Percentiles rank a stretch among this genome's conserved stretches.
Conservation (phyloP, 1,139 yeast species). For the Nematodospora anomalae region DNA sequence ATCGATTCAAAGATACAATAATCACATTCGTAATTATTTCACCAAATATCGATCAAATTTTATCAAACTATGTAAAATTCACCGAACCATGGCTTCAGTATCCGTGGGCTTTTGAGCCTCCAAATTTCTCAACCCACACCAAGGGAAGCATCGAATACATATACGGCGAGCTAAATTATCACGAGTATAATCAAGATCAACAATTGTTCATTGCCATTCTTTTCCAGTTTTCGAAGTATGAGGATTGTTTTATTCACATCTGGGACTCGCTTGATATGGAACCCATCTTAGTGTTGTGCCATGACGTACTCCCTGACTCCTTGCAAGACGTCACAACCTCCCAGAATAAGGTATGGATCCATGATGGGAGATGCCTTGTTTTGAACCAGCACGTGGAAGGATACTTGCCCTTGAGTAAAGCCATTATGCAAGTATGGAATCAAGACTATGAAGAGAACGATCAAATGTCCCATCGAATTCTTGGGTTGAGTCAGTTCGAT, state of each 20-base stretch:
- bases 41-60: slow-evolving; percentile 7
- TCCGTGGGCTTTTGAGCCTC: slow-evolving; percentile 16
- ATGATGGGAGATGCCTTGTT: slow-evolving; percentile 29
- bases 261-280: slow-evolving; percentile 57
- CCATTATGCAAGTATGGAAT: slow-evolving; percentile 31
- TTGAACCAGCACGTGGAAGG: slow-evolving; percentile 28
- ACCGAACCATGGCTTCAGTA: slow-evolving; percentile 13
- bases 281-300: slow-evolving; percentile 50
- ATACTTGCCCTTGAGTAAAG: slow-evolving; percentile 27
- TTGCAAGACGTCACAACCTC: slow-evolving; percentile 45
- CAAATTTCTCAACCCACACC: slow-evolving; percentile 4
- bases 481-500: slow-evolving; percentile 1
- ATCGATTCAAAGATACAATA: slow-evolving; percentile 10
- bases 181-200: slow-evolving; percentile 47
- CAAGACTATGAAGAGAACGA: slow-evolving; percentile 19
- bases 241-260: slow-evolving; percentile 44
- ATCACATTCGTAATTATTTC: slow-evolving; percentile 13
- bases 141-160: slow-evolving; percentile 25
- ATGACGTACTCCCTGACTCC: slow-evolving; percentile 38
- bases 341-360: slow-evolving; percentile 46
- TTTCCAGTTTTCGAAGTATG: slow-evolving; percentile 28
- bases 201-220: slow-evolving; percentile 45
- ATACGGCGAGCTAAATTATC: slow-evolving; percentile 44
- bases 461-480: slow-evolving; percentile 13
- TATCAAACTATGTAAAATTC: slow-evolving; percentile 8